Percentiles rank a stretch among this genome's conserved stretches.
Conservation (phyloP, 441 rosid genomes). For the Syzygium syzygioides region DNA sequence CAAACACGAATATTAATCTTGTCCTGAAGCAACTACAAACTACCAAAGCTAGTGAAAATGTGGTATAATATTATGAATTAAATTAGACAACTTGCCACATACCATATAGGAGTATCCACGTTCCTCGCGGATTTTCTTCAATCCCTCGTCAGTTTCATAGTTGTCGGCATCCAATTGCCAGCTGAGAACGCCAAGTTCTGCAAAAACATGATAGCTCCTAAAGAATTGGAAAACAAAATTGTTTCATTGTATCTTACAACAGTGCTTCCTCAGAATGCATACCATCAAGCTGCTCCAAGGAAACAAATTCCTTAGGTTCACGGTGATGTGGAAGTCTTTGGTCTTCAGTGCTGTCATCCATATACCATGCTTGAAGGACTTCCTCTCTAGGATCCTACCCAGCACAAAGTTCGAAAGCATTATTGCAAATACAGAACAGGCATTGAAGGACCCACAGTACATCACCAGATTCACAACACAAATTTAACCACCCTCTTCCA, state of each 20-base stretch:
- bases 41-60: neutral
- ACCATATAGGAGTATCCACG: neutral
- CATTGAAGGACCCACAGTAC: neutral
- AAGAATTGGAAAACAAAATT: neutral
- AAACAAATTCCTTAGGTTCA: slow-evolving; percentile 7
- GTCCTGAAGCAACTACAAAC: neutral
- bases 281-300: slow-evolving; percentile 6
- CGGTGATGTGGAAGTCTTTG: slow-evolving; percentile 15
- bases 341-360: slow-evolving; percentile 11
- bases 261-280: neutral
- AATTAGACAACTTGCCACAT: neutral
- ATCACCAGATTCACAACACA: neutral
- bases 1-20: neutral
- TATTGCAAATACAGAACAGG: neutral
- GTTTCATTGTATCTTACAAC: neutral
- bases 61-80: neutral
- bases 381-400: slow-evolving; percentile 6
- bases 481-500: neutral
- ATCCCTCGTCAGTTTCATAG: slow-evolving; percentile 6
- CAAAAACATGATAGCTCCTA: neutral
- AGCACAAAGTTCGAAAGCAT: neutral
- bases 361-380: slow-evolving; percentile 13
- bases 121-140: neutral
- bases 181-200: neutral
- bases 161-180: neutral